Evolutionary conservation across 106 monocot genomes (phyloP).

Genomic region (Allium fistulosum): DNA sequence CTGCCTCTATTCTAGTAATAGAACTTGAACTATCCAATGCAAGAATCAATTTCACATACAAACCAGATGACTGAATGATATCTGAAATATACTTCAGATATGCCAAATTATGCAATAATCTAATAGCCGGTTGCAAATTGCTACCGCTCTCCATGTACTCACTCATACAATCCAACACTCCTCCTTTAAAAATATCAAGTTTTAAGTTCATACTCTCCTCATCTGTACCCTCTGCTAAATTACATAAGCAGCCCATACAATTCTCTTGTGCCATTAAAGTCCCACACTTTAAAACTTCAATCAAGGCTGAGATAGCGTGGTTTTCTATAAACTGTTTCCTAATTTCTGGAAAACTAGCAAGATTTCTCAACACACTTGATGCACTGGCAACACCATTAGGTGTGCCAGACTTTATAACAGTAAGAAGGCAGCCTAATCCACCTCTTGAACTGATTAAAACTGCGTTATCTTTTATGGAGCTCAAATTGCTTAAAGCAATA

Average conservation of each 20-base stretch:
- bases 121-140: constrained; percentile 45
- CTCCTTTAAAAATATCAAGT: constrained; percentile 38
- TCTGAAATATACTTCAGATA: constrained; percentile 44
- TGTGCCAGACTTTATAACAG: constrained; percentile 54
- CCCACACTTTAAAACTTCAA: constrained; percentile 38
- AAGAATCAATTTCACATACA: constrained; percentile 24
- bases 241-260: constrained; percentile 46
- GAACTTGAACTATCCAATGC: constrained; percentile 23
- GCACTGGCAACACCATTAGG: constrained; percentile 58
- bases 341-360: constrained; percentile 52
- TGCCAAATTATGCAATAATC: constrained; percentile 44
- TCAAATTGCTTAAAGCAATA: constrained; percentile 39
- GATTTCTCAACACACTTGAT: constrained; percentile 52
- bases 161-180: constrained; percentile 39
- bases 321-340: constrained; percentile 43
- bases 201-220: constrained; percentile 15
- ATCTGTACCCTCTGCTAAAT: constrained; percentile 39
- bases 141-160: constrained; percentile 31
- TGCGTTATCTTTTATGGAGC: constrained; percentile 45
- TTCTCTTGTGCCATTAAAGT: constrained; percentile 55
- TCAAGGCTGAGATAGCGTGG: constrained; percentile 24
- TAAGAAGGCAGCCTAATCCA: constrained; percentile 47
- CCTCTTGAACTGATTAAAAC: constrained; percentile 49
- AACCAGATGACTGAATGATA: constrained; percentile 23
- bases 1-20: constrained; percentile 40